A percentile compares a stretch with the other conserved stretches of the same genome.
Conservation (phyloP, 805 yeast species). For the Candida glaebosa region DNA sequence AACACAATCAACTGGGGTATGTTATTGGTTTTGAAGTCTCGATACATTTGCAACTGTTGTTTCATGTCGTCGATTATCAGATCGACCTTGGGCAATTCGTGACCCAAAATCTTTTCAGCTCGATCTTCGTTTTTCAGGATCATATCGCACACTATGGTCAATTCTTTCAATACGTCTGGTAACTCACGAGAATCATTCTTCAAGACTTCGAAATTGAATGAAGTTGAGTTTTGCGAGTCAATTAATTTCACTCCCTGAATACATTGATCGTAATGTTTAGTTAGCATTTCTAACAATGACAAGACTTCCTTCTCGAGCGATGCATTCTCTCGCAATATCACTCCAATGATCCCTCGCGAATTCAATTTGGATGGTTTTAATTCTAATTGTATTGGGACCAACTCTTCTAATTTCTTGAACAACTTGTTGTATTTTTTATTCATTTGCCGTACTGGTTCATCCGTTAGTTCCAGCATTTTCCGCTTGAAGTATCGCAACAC, state of each 20-base stretch:
- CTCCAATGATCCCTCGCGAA: conserved; percentile 16
- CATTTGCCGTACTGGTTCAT: conserved; percentile 12
- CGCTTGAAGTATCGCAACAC: conserved; percentile 15
- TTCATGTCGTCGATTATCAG: conserved; percentile 12
- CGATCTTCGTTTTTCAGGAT: conserved; percentile 32
- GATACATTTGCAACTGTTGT: conserved; percentile 15
- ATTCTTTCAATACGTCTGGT: conserved; percentile 50
- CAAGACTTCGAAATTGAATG: conserved; percentile 42
- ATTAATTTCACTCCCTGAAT: conserved; percentile 39
- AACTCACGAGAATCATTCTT: conserved; percentile 54
- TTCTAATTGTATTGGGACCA: conserved; percentile 16
- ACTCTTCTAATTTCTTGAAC: conserved; percentile 16
- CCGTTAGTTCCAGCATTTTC: conserved; percentile 15
- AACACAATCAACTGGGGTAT: conserved; percentile 23
- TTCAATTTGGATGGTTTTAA: conserved; percentile 11
- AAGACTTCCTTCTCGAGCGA: conserved; percentile 68
- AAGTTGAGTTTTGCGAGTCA: conserved; percentile 14
- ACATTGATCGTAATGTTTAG: conserved; percentile 84
- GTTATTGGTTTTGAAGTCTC: conserved; percentile 20
- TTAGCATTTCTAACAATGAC: conserved; percentile 61
- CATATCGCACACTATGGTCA: conserved; percentile 36
- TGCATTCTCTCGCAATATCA: conserved; percentile 38
- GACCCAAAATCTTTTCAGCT: conserved; percentile 19
- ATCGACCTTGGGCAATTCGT: conserved; percentile 14
- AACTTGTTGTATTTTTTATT: conserved; percentile 13